Base-by-base conservation (phyloP, 164 flowering plant genomes). In the Warburgia ugandensis region DNA sequence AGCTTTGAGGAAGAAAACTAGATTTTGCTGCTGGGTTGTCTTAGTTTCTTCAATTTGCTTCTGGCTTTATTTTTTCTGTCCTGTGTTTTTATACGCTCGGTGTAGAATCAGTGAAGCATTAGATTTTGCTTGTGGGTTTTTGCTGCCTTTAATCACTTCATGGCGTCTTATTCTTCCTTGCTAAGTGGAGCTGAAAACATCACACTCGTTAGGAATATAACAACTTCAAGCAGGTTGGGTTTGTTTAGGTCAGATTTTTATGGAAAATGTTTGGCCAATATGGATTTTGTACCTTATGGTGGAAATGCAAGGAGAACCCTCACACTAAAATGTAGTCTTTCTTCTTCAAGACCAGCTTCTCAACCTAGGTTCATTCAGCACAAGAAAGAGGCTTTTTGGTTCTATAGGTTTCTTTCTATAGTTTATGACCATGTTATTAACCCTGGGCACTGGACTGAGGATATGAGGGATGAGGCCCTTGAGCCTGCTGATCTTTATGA, bases 371-470 rank as follows among this genome's bases (percentile, higher is more conserved):
- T 84, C 62, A 84, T 81, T 19, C 89, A 84, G 53, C 75, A 84
- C 77, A 84, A 84, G 60, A 72, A 84, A 45, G 86, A 79, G 73
- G 94, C 94, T 0, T 84, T 81, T 60, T 82, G 80, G 94, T 84
- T 82, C 64, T 84, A 84, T 38, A 71, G 94, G 48, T 82, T 79
- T 38, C 68, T 84, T 2, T 84, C 89, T 2, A 76, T 82, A 25
- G 75, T 82, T 27, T 82, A 84, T 58, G 89, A 82, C 63, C 84
- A 77, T 55, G 58, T 82, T 28, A 75, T 79, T 52, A 84, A 82
- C 63, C 89, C 86, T 28, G 81, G 79, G 29, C 94, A 84, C 48
- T 80, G 95, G 95, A 85, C 90, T 43, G 90, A 85, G 71, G 85
- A 80, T 30, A 85, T 85, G 85, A 67, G 95, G 61, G 87, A 85